phyloP scores from a whole-genome alignment of 2,329 filamentous ascomycete species.

The Cyphellophora europaea region DNA sequence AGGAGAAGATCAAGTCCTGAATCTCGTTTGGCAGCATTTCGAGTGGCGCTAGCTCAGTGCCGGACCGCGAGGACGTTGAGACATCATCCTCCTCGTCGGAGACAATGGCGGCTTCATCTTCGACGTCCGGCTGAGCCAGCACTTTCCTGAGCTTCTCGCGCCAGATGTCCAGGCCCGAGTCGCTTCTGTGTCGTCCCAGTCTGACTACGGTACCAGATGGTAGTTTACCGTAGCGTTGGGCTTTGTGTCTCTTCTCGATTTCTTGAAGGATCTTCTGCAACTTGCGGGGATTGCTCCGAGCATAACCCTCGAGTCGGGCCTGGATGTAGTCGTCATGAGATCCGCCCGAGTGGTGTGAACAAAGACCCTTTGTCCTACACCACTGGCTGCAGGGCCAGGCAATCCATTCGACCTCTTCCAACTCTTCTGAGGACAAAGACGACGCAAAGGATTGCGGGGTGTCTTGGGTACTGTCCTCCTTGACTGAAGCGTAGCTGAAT shows the following conservation, averaged over 20 bases:
- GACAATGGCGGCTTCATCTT: slow-evolving; percentile 8
- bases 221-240: slow-evolving; percentile 16
- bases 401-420: slow-evolving; percentile 16
- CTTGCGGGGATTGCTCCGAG: slow-evolving; percentile 14
- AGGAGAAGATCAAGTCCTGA: slow-evolving; percentile 62
- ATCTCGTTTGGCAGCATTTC: slow-evolving; percentile 21
- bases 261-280: slow-evolving; percentile 17
- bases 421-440: slow-evolving; percentile 14
- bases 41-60: slow-evolving; percentile 1
- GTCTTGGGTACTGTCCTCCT: slow-evolving; percentile 16
- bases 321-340: slow-evolving; percentile 15
- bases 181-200: slow-evolving; percentile 9
- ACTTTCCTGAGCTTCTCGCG: slow-evolving; percentile 14
- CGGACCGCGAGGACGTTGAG: slow-evolving; percentile 2
- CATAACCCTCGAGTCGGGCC: slow-evolving; percentile 14
- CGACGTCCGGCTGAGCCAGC: slow-evolving; percentile 2
- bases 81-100: slow-evolving; percentile 12
- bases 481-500: slow-evolving; percentile 19
- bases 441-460: slow-evolving; percentile 18
- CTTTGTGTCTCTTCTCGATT: slow-evolving; percentile 14
- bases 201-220: slow-evolving; percentile 13
- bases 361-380: slow-evolving; percentile 17
- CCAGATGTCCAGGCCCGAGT: slow-evolving; percentile 17
- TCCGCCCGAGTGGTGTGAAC: slow-evolving; percentile 12
- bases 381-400: slow-evolving; percentile 18